phyloP scores from a whole-genome alignment of 805 yeast genomes.

The Jamesozyma gamospora region DNA sequence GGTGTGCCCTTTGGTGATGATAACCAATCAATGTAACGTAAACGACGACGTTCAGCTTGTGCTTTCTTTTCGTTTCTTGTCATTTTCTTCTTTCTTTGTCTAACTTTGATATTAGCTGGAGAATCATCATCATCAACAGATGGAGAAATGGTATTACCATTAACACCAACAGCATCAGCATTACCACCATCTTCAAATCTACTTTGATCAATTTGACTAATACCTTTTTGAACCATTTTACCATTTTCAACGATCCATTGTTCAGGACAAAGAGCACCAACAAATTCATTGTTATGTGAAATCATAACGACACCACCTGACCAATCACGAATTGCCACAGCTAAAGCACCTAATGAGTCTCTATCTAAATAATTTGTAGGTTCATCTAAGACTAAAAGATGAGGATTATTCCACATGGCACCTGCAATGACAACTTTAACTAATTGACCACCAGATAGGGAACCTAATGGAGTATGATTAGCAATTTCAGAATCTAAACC shows the following conservation, averaged over 20 bases:
- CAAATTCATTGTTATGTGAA: slow-evolving; percentile 94
- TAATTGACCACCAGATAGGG: slow-evolving; percentile 94
- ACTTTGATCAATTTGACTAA: slow-evolving; percentile 58
- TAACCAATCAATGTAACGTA: slow-evolving; percentile 90
- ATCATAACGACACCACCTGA: slow-evolving; percentile 97
- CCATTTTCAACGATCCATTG: slow-evolving; percentile 97
- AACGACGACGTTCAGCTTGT: slow-evolving; percentile 87
- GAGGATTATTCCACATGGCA: slow-evolving; percentile 99
- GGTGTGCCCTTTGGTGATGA: slow-evolving; percentile 97
- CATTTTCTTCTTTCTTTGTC: slow-evolving; percentile 89
- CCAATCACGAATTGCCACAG: slow-evolving; percentile 97
- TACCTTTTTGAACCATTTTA: slow-evolving; percentile 74
- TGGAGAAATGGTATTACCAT: slow-evolving; percentile 38
- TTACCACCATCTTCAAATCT: slow-evolving; percentile 77
- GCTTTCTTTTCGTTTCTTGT: slow-evolving; percentile 92
- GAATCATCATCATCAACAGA: slow-evolving; percentile 64
- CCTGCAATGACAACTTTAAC: slow-evolving; percentile 98
- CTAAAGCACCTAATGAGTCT: slow-evolving; percentile 95
- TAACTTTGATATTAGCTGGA: slow-evolving; percentile 92
- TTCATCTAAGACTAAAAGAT: slow-evolving; percentile 89
- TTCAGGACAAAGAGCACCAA: slow-evolving; percentile 95
- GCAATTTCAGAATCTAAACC: slow-evolving; percentile 98
- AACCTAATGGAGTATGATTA: slow-evolving; percentile 94
- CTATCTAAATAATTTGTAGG: slow-evolving; percentile 97
- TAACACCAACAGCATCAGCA: slow-evolving; percentile 38